Evolutionary conservation across 352 stramenopile species (phyloP).

Genomic region (Phytophthora sp.): DNA sequence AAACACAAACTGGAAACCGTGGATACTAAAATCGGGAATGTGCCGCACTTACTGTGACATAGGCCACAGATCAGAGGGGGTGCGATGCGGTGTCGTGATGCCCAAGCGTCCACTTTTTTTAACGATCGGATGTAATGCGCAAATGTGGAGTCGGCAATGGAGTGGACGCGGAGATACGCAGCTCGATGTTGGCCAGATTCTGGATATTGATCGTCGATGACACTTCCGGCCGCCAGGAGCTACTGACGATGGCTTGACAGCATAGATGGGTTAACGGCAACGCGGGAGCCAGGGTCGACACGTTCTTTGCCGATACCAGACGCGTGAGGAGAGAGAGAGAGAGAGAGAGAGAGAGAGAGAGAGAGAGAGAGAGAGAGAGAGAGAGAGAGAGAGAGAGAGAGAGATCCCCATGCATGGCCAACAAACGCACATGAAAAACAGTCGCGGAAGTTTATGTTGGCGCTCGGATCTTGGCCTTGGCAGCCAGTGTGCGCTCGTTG

Average conservation of each 20-base stretch:
- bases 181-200: conserved; percentile 1
- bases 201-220: background rate
- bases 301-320: background rate
- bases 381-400: no score
- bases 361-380: no score
- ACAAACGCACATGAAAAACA: conserved; percentile 17
- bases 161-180: conserved; percentile 13
- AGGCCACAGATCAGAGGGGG: background rate
- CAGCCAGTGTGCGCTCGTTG: background rate
- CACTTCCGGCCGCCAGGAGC: conserved; percentile 3
- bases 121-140: background rate
- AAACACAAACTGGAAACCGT: background rate
- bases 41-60: background rate
- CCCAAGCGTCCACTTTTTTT: background rate
- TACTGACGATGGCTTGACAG: conserved; percentile 18
- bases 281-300: background rate
- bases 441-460: conserved; percentile 40
- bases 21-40: conserved; percentile 10
- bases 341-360: no score
- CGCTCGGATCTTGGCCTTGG: background rate
- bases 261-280: background rate
- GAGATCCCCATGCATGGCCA: background rate
- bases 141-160: conserved; percentile 16
- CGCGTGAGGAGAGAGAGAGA: no score
- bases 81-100: background rate